Evolutionary conservation across 441 rosid genomes (phyloP).

Genomic region (Erodium moschatum): DNA sequence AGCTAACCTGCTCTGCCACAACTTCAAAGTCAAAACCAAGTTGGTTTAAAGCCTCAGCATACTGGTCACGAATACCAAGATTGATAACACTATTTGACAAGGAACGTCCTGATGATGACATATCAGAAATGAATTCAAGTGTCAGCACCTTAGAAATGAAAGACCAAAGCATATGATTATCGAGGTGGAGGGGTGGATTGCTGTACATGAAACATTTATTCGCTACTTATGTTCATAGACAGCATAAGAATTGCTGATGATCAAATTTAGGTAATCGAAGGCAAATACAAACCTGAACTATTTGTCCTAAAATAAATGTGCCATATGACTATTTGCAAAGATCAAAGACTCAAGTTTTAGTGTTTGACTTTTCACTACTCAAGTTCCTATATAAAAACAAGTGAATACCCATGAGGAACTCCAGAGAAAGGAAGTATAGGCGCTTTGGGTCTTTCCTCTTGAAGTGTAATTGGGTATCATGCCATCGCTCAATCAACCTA

Average conservation of each 20-base stretch:
- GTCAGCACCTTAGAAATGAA: not conserved
- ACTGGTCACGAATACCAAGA: constrained; percentile 43
- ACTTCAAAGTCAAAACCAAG: constrained; percentile 53
- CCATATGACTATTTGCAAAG: too few relatives aligned
- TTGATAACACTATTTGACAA: constrained; percentile 44
- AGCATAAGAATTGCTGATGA: not conserved
- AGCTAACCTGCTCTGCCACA: constrained; percentile 46
- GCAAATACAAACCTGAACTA: not conserved
- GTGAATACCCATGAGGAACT: constrained; percentile 48
- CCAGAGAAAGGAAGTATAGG: constrained; percentile 43
- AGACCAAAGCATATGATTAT: not conserved
- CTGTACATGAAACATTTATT: not conserved
- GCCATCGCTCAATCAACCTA: constrained; percentile 45
- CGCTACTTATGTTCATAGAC: not conserved
- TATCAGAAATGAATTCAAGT: constrained; percentile 10
- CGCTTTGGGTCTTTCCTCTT: constrained; percentile 45
- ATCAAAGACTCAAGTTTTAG: too few relatives aligned
- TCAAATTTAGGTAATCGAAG: not conserved
- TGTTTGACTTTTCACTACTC: too few relatives aligned
- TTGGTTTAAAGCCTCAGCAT: constrained; percentile 38
- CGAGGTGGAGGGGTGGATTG: not conserved
- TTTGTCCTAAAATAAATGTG: not conserved
- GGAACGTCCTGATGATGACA: constrained; percentile 34
- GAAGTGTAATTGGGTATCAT: constrained; percentile 41
- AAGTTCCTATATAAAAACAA: too few relatives aligned